Evolutionary conservation across 345 rosid species (phyloP).

Genomic region (Citrus sp.): DNA sequence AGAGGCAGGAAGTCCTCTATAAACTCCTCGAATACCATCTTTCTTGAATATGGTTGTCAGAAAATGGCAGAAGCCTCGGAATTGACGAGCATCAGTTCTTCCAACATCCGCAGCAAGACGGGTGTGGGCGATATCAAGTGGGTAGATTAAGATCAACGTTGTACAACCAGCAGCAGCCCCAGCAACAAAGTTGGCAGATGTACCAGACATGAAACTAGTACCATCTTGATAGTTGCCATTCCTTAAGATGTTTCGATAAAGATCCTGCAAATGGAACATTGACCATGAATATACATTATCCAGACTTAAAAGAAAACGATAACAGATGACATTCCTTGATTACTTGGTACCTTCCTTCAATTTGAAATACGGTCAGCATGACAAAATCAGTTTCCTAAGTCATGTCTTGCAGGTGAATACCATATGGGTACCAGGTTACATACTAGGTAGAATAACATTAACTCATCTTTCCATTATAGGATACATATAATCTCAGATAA

Average conservation of each 20-base stretch:
- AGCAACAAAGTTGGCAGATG: conserved; percentile 80
- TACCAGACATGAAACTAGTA: conserved; percentile 48
- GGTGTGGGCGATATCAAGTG: conserved; percentile 89
- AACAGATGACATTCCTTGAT: not conserved
- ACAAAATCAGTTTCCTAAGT: not conserved
- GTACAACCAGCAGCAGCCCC: conserved; percentile 95
- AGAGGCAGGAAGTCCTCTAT: conserved; percentile 91
- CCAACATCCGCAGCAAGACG: conserved; percentile 93
- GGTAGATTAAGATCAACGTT: conserved; percentile 73
- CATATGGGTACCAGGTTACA: not conserved
- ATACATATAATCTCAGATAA: not conserved
- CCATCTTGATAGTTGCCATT: conserved; percentile 44
- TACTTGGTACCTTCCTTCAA: not conserved
- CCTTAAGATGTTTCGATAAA: conserved; percentile 66
- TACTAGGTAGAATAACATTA: not conserved
- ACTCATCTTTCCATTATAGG: not conserved
- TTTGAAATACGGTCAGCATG: not conserved
- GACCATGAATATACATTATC: not conserved
- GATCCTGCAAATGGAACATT: conserved; percentile 51
- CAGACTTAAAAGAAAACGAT: not conserved
- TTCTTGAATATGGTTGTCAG: conserved; percentile 58
- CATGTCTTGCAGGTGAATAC: not conserved
- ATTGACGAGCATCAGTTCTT: conserved; percentile 74
- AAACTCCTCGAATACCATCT: conserved; percentile 81
- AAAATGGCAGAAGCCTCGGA: conserved; percentile 81